Evolutionary conservation across 257 asterid genomes (phyloP), one percentile per base, ranked within the genome.

Genomic region (Przewalskia tangutica): DNA sequence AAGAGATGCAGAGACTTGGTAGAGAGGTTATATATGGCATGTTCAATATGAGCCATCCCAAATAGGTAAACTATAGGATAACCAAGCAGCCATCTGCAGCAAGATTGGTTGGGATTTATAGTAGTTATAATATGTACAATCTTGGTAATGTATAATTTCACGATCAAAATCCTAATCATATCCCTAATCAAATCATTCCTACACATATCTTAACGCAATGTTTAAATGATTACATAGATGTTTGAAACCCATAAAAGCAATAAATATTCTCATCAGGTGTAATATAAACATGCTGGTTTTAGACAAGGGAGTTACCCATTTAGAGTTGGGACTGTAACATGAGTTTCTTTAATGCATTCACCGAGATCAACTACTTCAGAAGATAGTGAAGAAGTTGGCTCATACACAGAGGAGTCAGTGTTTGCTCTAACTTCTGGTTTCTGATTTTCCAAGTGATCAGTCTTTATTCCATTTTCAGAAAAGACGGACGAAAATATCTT

Each of bases 41-140:
- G 89, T 84, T 91, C 91, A 66, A 94, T 90, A 48, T 88, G 89
- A 53, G 90, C 89, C 88, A 86, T 85, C 50, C 92, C 86, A 81
- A 94, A 89, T 56, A 91, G 85, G 84, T 94, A 94, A 32, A 94
- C 88, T 55, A 92, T 94, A 1, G 98, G 98, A 88, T 94, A 94
- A 60, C 97, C 96, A 85, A 94, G 97, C 84, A 94, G 89, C 98
- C 98, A 94, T 83, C 97, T 92, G 91, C 63, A 77, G 76, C 76
- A 67, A 67, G 27, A 67, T 66, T 8, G 76, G 50, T 66, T 38
- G 53, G 76, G 75, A 65, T 65, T 14, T 36, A 65, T 36, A 65
- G 1, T 66, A 66, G 38, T 66, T 66, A 38, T 51, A 66, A 38
- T 66, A 66, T 17, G 76, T 66, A 66, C 76, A 38, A 66, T 38